A percentile compares a stretch with the other conserved stretches of the same genome.
phyloP scores from a whole-genome alignment of 2,329 filamentous ascomycete genomes.

The Microsporum canis region DNA sequence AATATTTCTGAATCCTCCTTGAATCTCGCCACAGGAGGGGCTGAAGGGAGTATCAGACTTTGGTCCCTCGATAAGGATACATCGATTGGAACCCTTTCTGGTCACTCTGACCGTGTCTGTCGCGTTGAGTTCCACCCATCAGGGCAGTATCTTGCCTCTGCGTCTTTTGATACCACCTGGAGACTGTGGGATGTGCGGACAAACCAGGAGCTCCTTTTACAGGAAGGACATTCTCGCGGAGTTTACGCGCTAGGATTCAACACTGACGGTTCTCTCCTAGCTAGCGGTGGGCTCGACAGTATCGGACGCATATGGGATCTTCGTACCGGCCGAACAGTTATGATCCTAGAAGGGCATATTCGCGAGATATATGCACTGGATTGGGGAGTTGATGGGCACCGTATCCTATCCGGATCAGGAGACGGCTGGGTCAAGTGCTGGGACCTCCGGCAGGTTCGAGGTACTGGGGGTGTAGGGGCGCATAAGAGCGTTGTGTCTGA shows the following conservation, averaged over 20 bases:
- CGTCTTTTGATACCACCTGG: constrained; percentile 95
- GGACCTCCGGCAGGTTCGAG: constrained; percentile 83
- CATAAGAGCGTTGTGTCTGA: constrained; percentile 88
- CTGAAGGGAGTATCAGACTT: constrained; percentile 74
- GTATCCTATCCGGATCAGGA: constrained; percentile 82
- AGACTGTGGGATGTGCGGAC: constrained; percentile 88
- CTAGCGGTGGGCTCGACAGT: constrained; percentile 86
- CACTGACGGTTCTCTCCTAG: constrained; percentile 76
- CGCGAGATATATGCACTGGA: constrained; percentile 87
- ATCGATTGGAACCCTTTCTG: constrained; percentile 67
- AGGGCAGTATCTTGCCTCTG: constrained; percentile 77
- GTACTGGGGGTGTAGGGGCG: constrained; percentile 74
- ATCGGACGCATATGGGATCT: constrained; percentile 94
- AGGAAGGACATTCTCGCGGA: constrained; percentile 89
- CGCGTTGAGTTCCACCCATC: constrained; percentile 91
- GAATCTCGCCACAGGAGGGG: constrained; percentile 83
- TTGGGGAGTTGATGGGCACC: constrained; percentile 82
- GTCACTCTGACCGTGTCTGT: constrained; percentile 78
- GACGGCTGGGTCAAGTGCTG: constrained; percentile 98
- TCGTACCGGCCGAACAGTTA: constrained; percentile 81
- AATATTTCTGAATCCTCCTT: constrained; percentile 60
- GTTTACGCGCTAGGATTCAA: constrained; percentile 89
- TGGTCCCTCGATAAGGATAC: constrained; percentile 85
- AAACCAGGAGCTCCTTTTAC: constrained; percentile 68
- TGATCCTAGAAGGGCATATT: constrained; percentile 89